These are phyloP conservation scores for Magnaporthiopsis incrustans DNA, from an alignment of 2,329 filamentous ascomycete genomes.

Conservation along the genomic window DNA sequence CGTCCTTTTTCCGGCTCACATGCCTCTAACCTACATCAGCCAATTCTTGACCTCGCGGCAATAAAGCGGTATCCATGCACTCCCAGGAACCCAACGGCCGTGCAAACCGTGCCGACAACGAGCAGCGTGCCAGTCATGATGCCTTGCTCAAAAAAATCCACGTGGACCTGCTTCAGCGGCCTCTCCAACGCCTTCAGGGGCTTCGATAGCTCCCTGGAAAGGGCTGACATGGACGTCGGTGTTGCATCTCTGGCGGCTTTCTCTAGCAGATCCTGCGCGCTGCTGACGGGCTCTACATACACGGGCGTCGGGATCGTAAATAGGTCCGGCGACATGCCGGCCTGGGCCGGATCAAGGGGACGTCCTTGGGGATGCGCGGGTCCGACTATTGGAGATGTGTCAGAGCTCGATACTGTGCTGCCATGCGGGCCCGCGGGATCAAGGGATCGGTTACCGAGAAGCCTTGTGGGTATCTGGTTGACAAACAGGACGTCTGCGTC, in stretches of 20 bases:
- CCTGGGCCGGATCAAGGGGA: background rate
- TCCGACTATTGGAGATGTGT: background rate
- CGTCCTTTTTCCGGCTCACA: too few species aligned
- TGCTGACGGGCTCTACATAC: background rate
- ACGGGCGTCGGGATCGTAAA: slow-evolving; percentile 2
- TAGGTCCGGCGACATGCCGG: background rate
- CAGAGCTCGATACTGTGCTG: background rate
- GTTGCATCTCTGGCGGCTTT: background rate
- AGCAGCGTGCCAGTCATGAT: slow-evolving; percentile 1
- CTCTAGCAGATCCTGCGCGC: background rate
- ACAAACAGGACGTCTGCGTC: slow-evolving; percentile 39
- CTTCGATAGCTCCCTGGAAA: background rate
- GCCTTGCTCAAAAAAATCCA: slow-evolving; percentile 3
- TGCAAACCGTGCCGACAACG: background rate
- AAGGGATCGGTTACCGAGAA: background rate
- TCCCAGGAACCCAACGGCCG: background rate
- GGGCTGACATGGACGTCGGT: background rate
- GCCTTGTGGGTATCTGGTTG: slow-evolving; percentile 45
- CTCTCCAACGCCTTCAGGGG: background rate
- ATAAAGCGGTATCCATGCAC: background rate
- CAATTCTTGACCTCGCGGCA: background rate
- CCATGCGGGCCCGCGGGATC: too few species aligned
- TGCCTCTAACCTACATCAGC: background rate
- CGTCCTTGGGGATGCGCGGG: background rate
- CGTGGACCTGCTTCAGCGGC: background rate